Evolutionary conservation across 1,284 basidiomycete genomes (phyloP), one percentile per base, ranked within the genome.

Genomic region (Ustilago hordei): DNA sequence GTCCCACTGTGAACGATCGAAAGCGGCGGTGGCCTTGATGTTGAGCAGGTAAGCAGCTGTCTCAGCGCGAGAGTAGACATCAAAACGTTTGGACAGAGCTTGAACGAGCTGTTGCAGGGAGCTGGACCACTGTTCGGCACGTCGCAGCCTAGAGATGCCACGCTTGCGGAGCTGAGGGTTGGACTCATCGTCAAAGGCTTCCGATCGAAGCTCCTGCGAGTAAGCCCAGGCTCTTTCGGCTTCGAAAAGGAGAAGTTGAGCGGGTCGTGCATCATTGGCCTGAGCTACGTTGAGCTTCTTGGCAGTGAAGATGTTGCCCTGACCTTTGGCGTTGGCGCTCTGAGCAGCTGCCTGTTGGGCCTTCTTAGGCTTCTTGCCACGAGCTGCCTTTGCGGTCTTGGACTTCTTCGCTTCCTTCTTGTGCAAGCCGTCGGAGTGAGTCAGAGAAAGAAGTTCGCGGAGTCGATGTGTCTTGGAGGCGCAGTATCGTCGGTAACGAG

Each of bases 191-290:
- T 90, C 89, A 15, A 90, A 86, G 12, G 91, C 88, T 60, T 89
- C 87, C 3, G 89, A 86, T 61, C 89, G 88, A 47, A 95, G 89
- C 76, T 95, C 93, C 86, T 95, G 93, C 9, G 94, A 91, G 86
- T 93, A 91, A 0, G 93, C 91, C 91, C 94, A 95, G n/a, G 94
- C 93, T 55, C 95, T 91, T 87, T 98, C 95, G 7, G 94, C 90
- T 84, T 95, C 93, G 82, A 95, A 92, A 11, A 97, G 89, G 47
- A 95, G 88, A 2, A 97, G 89, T 79, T 95, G 64, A 58, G 72
- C 65, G 39, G 57, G 54, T 60, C 81, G 66, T 15, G 67, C 80
- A 43, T 82, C 72, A 43, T 64, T 47, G 31, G 84, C 81, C 9
- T 79, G 64, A 19, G 62, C 64, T 32, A 83, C 55, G 31, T 69